A percentile compares a stretch with the other conserved stretches of the same genome.
Conservation (phyloP, 2,329 filamentous ascomycete genomes). For the Fusarium brevicatenulatum region DNA sequence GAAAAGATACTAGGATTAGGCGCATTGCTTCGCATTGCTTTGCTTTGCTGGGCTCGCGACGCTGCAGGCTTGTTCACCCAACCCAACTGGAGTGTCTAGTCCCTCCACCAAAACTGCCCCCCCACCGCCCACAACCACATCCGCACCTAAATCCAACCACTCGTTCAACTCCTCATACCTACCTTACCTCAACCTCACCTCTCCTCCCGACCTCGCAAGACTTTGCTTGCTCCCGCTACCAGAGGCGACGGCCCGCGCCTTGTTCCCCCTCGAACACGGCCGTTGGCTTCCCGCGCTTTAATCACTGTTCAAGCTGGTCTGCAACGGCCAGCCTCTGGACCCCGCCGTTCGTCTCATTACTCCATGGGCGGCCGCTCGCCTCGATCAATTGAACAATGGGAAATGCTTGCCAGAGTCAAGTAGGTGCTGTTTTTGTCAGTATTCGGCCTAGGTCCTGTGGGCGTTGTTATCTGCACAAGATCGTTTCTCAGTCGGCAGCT, state of each 20-base stretch:
- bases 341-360: constrained; percentile 39
- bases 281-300: constrained; percentile 19
- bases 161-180: constrained; percentile 39
- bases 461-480: neutral
- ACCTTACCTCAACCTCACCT: constrained; percentile 22
- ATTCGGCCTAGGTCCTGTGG: constrained; percentile 10
- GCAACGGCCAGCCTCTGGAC: constrained; percentile 30
- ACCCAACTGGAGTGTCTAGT: constrained; percentile 14
- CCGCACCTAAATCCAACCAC: constrained; percentile 24
- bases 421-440: constrained; percentile 48
- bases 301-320: constrained; percentile 25
- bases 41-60: constrained; percentile 14
- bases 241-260: constrained; percentile 37
- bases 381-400: constrained; percentile 60
- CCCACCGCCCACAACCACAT: constrained; percentile 43
- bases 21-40: constrained; percentile 12
- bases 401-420: constrained; percentile 56
- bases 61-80: constrained; percentile 1
- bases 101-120: constrained; percentile 38
- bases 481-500: neutral
- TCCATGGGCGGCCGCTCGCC: constrained; percentile 57
- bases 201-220: constrained; percentile 31
- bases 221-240: constrained; percentile 21
- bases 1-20: constrained; percentile 17
- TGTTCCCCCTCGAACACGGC: constrained; percentile 20